Conservation (phyloP, 1,284 basidiomycete species). For the Sanguinoderma infundibulare region DNA sequence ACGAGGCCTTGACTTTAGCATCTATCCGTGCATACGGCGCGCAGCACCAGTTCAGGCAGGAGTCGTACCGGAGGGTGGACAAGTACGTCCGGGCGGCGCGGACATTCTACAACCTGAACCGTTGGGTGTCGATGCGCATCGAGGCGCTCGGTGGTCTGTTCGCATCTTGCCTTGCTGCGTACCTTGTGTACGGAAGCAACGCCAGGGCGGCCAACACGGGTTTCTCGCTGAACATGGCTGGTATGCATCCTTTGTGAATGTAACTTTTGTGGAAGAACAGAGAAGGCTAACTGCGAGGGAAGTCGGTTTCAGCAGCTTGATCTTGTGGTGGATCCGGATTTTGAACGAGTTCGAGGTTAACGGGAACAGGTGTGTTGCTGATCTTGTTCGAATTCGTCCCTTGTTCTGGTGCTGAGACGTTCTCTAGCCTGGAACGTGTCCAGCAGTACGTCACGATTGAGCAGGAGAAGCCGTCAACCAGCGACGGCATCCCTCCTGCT, state of each 20-base stretch:
- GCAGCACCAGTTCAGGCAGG: conserved; percentile 47
- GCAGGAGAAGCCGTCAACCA: conserved; percentile 62
- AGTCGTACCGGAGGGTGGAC: conserved; percentile 51
- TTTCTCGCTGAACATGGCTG: conserved; percentile 55
- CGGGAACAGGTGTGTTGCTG: conserved; percentile 39
- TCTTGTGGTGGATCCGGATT: conserved; percentile 57
- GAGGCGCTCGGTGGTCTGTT: conserved; percentile 56
- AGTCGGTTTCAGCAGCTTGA: conserved; percentile 61
- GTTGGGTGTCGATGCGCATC: conserved; percentile 38
- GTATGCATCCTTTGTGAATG: conserved; percentile 27
- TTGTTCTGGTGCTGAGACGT: too few relatives aligned
- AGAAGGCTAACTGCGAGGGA: not conserved
- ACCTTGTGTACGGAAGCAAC: conserved; percentile 51
- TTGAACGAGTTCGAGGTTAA: conserved; percentile 67
- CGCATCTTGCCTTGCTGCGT: conserved; percentile 54
- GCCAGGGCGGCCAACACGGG: conserved; percentile 50
- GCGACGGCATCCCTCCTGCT: conserved; percentile 65
- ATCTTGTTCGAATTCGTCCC: not conserved
- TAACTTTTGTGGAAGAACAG: too few relatives aligned
- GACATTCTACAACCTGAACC: conserved; percentile 59
- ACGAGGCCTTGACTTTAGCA: too few relatives aligned
- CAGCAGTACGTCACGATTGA: conserved; percentile 77
- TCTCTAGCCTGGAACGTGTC: conserved; percentile 42
- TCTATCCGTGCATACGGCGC: conserved; percentile 61
- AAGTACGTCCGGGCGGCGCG: conserved; percentile 49